Base-by-base conservation (phyloP, 352 stramenopile species). In the Globisporangium takayamanum region DNA sequence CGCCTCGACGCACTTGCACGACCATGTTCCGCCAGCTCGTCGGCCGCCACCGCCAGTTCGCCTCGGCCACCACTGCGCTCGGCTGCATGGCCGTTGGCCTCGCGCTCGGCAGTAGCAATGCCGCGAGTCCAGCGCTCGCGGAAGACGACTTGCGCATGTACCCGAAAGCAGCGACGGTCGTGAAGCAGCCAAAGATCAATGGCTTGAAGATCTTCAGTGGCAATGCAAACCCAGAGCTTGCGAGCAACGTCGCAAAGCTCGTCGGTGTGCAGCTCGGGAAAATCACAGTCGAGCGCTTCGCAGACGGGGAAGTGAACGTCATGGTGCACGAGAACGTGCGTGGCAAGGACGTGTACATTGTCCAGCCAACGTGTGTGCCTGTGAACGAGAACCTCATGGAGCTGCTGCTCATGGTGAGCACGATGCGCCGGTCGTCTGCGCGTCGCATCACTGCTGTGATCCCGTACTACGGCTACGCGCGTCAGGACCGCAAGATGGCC, bases 341-440 rank as follows among this genome's bases (percentile, higher is more conserved):
- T 60, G 97, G 97, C 59, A 99, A 99, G 72, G 97, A 99, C 83
- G 95, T 99, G 60, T 99, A 99, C 80, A 98, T 99, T 64, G 94
- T 99, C 49, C 97, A 99, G 81, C 96, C 97, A 8, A 99, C 97
- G 37, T 99, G 96, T 76, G 76, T 96, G 61, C 96, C 96, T 41
- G 97, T 99, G 59, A 99, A 99, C 77, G 97, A 99, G 77, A 99
- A 99, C 75, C 84, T 99, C 2, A 99, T 99, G 96, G 97, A 99
- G 80, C 75, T 99, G 54, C 75, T 98, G 75, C 89, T 98, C 25
- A 98, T 98, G 91, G 91, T 98, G 20, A 98, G 91, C 55, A 99
- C 97, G 25, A 97, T 99, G 79, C 92, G 97, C 50, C 89, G 97
- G 58, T 97, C 97, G 25, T 98, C 92, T 51, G 97, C 97, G n/a